These are phyloP conservation scores for Wickerhamiella galacta DNA, from an alignment of 805 yeast species.

Conservation along the genomic window DNA sequence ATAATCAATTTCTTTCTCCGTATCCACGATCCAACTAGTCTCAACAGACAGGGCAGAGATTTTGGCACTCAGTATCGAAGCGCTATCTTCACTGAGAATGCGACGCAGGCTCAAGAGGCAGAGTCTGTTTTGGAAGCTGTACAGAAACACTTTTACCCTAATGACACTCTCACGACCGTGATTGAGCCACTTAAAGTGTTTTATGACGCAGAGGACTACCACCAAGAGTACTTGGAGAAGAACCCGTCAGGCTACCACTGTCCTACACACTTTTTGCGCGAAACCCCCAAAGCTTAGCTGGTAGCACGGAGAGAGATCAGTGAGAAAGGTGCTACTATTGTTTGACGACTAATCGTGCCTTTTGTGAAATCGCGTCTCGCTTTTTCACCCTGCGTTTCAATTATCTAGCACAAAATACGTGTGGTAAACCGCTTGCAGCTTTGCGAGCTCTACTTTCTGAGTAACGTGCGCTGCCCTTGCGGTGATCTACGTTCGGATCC, in stretches of 20 bases:
- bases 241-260: slow-evolving; percentile 84
- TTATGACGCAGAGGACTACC: slow-evolving; percentile 93
- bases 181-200: slow-evolving; percentile 53
- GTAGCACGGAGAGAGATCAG: not conserved
- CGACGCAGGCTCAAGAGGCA: slow-evolving; percentile 34
- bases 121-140: slow-evolving; percentile 30
- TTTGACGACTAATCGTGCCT: no score
- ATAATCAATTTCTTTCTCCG: slow-evolving; percentile 71
- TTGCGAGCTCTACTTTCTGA: no score
- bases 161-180: slow-evolving; percentile 48
- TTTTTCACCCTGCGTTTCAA: no score
- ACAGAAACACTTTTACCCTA: slow-evolving; percentile 56
- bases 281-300: not conserved
- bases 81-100: slow-evolving; percentile 49
- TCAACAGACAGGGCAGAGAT: slow-evolving; percentile 75
- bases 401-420: no score
- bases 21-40: slow-evolving; percentile 87
- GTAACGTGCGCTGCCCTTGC: no score
- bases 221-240: slow-evolving; percentile 61
- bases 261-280: slow-evolving; percentile 68
- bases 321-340: no score
- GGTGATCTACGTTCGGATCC: no score
- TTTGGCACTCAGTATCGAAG: slow-evolving; percentile 81
- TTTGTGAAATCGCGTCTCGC: no score
- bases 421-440: no score